Evolutionary conservation across 768 basidiomycete genomes (phyloP), one percentile per base, ranked within the genome.

Genomic region (Albatrellus ellisii): DNA sequence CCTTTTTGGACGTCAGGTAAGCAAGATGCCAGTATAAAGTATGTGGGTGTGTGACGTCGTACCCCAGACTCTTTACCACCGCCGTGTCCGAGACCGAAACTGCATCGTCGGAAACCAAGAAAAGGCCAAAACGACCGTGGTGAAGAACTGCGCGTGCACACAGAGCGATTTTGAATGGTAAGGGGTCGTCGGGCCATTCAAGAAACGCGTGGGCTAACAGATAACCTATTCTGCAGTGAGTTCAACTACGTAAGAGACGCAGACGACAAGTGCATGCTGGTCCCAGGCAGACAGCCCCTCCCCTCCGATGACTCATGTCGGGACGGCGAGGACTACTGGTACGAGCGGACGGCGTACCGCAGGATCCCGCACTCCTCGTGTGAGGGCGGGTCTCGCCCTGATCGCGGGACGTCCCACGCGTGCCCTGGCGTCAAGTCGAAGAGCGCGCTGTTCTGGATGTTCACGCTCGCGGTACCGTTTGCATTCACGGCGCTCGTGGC

Each of bases 91-190:
- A 5, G 68, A 86, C 21, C 65, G 68, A 0, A 79, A 87, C 47
- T 99, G 95, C 52, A 74, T 82, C 25, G 79, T 99, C 7, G 95
- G 95, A 4, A 64, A 79, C 36, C 72, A 65, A 46, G 65, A 55
- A 34, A 85, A 73, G 61, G 62, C 64, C 33, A 54, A 59, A 15
- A 68, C 70, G 20, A 68, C 64, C 26, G 54, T 83, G 24, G 71
- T 79, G 17, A 62, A 69, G 28, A 80, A 83, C 42, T 99, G 95
- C 54, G 58, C 70, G 0, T 98, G 95, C 52, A 61, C 64, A 0
- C 49, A 57, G 9, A 65, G 68, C 0, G 95, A 99, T 62, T 98
- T 98, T 57, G 95, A 99, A 65, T 99, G 95, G 94, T 91, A 44
- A 43, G 79, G 55, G 6, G 6, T 11, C 6, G 8, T 26, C 26